Conservation (phyloP, 495 filamentous ascomycete species). For the Lasiosphaeris hirsuta region DNA sequence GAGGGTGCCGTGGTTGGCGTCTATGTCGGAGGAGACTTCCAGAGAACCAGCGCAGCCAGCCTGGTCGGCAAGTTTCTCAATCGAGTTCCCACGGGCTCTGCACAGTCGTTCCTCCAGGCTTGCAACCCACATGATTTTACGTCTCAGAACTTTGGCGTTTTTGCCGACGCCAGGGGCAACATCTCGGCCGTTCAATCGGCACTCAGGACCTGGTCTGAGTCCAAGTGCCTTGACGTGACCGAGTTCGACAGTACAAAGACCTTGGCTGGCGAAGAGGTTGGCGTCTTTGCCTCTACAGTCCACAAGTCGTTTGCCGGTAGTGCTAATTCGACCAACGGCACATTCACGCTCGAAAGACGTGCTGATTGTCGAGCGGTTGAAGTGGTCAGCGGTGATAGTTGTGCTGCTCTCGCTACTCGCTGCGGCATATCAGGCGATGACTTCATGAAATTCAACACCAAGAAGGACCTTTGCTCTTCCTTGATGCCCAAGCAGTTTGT, state of each 20-base stretch:
- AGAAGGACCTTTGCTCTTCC: neutral
- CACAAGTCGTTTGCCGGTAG: neutral
- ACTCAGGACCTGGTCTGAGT: neutral
- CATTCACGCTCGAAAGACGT: neutral
- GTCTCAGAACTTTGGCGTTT: neutral
- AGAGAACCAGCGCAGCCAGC: neutral
- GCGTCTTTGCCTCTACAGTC: neutral
- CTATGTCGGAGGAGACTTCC: neutral
- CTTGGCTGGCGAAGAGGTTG: neutral
- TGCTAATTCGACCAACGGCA: neutral
- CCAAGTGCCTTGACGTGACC: neutral
- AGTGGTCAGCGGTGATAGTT: neutral
- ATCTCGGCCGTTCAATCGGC: neutral
- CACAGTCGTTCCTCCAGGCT: neutral
- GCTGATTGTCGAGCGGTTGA: neutral
- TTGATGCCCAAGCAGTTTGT: neutral
- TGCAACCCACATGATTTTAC: neutral
- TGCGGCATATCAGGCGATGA: neutral
- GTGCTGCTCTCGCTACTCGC: neutral
- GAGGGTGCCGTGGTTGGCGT: too few relatives aligned
- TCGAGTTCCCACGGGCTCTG: neutral
- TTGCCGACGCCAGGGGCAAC: neutral
- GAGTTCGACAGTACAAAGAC: neutral
- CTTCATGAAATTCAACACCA: neutral
- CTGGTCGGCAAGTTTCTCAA: neutral